A percentile compares a stretch with the other conserved stretches of the same genome.
These are phyloP conservation scores for Aristolochia fimbriata DNA, from an alignment of 164 flowering plant genomes.

Conservation along the genomic window DNA sequence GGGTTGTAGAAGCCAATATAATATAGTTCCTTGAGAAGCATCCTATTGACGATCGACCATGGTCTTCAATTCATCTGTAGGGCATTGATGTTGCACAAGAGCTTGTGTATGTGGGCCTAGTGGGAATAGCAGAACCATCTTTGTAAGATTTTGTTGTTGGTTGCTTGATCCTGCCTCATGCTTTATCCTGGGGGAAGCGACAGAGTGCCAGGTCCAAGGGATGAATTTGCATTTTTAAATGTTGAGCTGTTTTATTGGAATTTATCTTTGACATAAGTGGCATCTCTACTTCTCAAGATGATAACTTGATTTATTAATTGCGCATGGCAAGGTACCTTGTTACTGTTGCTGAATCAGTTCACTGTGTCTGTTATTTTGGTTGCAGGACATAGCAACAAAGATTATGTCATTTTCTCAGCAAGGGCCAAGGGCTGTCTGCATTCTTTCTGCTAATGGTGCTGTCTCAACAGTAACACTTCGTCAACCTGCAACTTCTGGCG, in stretches of 20 bases:
- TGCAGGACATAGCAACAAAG: slow-evolving; percentile 73
- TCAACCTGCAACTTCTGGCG: slow-evolving; percentile 72
- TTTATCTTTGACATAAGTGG: too few species aligned
- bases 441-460: slow-evolving; percentile 79
- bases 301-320: too few species aligned
- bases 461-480: slow-evolving; percentile 76
- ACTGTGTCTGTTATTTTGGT: not conserved
- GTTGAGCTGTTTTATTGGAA: too few species aligned
- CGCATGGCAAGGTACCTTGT: not conserved
- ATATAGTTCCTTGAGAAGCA: too few species aligned
- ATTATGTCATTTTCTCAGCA: slow-evolving; percentile 72
- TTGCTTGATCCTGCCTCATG: not conserved
- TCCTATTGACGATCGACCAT: too few species aligned
- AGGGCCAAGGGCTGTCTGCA: slow-evolving; percentile 70
- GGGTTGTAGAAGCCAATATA: too few species aligned
- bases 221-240: too few species aligned
- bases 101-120: too few species aligned
- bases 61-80: too few species aligned
- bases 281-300: too few species aligned
- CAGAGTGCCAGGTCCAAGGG: too few species aligned
- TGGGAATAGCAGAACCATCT: not conserved
- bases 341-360: not conserved
- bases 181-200: too few species aligned
- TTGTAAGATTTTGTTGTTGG: not conserved
- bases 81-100: not conserved